Conservation (phyloP, 1,139 yeast genomes). For the Saccharomycopsis hybrid region DNA sequence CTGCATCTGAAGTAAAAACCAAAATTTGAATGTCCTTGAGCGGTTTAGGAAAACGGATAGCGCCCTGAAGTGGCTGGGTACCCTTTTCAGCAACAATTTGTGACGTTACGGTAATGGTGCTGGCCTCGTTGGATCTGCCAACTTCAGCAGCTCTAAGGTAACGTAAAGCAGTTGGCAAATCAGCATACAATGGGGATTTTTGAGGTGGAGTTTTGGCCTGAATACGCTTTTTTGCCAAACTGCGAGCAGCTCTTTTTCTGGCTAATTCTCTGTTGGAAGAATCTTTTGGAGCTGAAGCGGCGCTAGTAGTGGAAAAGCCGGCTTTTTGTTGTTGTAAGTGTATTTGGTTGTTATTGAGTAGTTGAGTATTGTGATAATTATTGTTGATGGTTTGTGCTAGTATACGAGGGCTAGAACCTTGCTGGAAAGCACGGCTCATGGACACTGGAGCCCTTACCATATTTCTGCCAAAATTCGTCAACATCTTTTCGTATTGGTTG, state of each 20-base stretch:
- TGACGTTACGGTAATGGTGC: conserved; percentile 63
- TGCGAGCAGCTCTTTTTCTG: conserved; percentile 14
- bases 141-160: conserved; percentile 86
- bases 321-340: too few species aligned
- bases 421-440: too few species aligned
- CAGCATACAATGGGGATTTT: conserved; percentile 60
- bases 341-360: too few species aligned
- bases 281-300: conserved; percentile 1
- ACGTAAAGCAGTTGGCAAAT: conserved; percentile 64
- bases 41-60: conserved; percentile 72
- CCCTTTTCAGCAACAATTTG: conserved; percentile 75
- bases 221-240: conserved; percentile 30
- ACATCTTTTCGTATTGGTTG: too few species aligned
- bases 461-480: too few species aligned
- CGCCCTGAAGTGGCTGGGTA: conserved; percentile 66
- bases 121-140: conserved; percentile 64
- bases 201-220: conserved; percentile 43
- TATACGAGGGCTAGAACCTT: too few species aligned
- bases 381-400: too few species aligned
- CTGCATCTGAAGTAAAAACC: conserved; percentile 59
- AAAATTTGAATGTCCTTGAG: conserved; percentile 58
- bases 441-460: too few species aligned
- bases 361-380: too few species aligned
- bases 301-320: conserved; percentile 1
- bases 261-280: conserved; percentile 6